These are phyloP conservation scores for Tulasnella calospora DNA, from an alignment of 768 basidiomycete species.

Conservation along the genomic window DNA sequence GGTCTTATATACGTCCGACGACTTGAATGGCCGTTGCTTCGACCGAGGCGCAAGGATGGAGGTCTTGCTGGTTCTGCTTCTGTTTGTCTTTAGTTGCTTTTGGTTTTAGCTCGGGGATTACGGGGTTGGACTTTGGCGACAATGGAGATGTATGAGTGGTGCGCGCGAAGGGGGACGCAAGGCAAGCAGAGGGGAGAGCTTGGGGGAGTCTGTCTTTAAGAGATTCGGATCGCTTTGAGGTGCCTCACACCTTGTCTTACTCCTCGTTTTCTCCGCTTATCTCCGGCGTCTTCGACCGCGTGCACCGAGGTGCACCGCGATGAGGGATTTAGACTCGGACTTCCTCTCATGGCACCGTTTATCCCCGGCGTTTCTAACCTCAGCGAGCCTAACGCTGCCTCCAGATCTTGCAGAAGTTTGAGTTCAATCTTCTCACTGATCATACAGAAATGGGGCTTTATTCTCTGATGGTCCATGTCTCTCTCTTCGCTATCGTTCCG, in stretches of 20 bases:
- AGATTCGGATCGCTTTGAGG: neutral
- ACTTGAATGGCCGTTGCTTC: neutral
- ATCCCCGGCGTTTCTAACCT: too few relatives aligned
- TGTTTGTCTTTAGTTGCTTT: neutral
- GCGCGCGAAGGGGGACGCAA: neutral
- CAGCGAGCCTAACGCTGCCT: too few relatives aligned
- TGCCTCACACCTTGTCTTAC: neutral
- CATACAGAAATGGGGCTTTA: too few relatives aligned
- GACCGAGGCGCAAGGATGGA: neutral
- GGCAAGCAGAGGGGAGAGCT: neutral
- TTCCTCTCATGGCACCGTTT: too few relatives aligned
- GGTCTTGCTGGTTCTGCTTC: neutral
- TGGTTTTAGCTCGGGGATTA: neutral
- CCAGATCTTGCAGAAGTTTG: too few relatives aligned
- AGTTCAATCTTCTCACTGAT: too few relatives aligned
- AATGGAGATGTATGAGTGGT: neutral
- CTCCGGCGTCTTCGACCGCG: neutral
- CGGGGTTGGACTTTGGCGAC: neutral
- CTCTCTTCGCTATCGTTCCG: too few relatives aligned
- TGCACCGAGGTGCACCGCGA: too few relatives aligned
- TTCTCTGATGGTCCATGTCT: too few relatives aligned
- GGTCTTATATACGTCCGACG: neutral
- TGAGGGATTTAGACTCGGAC: too few relatives aligned
- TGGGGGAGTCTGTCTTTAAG: neutral
- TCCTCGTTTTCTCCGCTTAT: neutral